Percentiles rank a stretch among this genome's conserved stretches.
Conservation (phyloP, 192 early-diverging fungal species). For the Coemansia sp. region DNA sequence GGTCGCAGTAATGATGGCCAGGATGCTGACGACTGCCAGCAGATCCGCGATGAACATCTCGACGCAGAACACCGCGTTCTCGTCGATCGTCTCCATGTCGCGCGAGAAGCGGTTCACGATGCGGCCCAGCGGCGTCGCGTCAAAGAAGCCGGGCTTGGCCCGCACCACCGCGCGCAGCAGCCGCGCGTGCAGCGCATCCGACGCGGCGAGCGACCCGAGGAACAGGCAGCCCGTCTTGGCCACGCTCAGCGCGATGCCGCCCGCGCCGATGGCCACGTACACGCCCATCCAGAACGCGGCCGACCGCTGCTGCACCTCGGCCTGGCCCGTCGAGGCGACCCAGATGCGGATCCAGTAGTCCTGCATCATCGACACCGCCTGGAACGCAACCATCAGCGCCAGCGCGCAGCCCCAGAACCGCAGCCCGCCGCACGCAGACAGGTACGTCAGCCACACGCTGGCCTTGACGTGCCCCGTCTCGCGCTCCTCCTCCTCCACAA, state of each 20-base stretch:
- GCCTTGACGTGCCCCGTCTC: constrained; percentile 69
- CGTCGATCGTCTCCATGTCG: constrained; percentile 81
- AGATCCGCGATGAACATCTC: constrained; percentile 55
- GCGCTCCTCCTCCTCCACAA: constrained; percentile 81
- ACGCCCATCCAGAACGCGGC: constrained; percentile 64
- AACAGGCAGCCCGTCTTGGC: constrained; percentile 49
- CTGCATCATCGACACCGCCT: constrained; percentile 49
- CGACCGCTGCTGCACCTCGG: constrained; percentile 17
- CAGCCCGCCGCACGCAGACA: constrained; percentile 59
- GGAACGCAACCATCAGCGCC: constrained; percentile 48
- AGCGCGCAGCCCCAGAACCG: constrained; percentile 57
- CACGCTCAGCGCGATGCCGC: constrained; percentile 34
- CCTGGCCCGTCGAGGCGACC: constrained; percentile 33
- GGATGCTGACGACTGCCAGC: constrained; percentile 54
- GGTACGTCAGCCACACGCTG: constrained; percentile 74
- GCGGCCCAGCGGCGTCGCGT: constrained; percentile 79
- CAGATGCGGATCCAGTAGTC: constrained; percentile 68
- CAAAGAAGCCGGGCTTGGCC: constrained; percentile 82
- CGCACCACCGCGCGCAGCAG: constrained; percentile 59
- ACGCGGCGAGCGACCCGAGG: constrained; percentile 58
- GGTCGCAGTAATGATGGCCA: constrained; percentile 59
- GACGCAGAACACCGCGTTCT: constrained; percentile 52
- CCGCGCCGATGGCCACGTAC: constrained; percentile 60
- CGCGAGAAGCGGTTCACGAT: constrained; percentile 85
- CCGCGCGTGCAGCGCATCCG: constrained; percentile 55